Percentiles rank a stretch among this genome's conserved stretches.
Evolutionary conservation across 352 stramenopile species (phyloP).

Genomic region (Phytophthora cajani): DNA sequence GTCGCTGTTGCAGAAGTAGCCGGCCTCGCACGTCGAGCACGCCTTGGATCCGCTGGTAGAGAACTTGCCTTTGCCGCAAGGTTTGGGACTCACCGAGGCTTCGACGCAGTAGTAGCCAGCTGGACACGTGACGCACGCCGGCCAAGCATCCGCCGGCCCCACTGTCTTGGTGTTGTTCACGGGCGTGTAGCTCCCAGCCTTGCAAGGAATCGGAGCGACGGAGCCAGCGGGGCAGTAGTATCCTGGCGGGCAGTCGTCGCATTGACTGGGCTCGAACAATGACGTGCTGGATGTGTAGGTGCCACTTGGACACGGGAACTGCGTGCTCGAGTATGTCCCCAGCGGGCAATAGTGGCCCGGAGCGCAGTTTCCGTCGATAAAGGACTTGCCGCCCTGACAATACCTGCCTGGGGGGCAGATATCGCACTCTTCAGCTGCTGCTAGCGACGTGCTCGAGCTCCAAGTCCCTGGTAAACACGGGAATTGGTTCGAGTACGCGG

Average conservation of each 20-base stretch:
- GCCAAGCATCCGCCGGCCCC: slow-evolving; percentile 61
- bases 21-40: slow-evolving; percentile 68
- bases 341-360: slow-evolving; percentile 91
- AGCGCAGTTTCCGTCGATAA: slow-evolving; percentile 74
- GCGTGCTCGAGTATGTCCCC: slow-evolving; percentile 62
- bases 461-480: slow-evolving; percentile 89
- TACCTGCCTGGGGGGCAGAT: slow-evolving; percentile 87
- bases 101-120: slow-evolving; percentile 86
- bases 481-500: slow-evolving; percentile 68
- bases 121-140: slow-evolving; percentile 76
- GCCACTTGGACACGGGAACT: slow-evolving; percentile 86
- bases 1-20: slow-evolving; percentile 81
- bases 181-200: slow-evolving; percentile 76
- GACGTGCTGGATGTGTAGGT: slow-evolving; percentile 81
- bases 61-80: slow-evolving; percentile 79
- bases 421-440: slow-evolving; percentile 71
- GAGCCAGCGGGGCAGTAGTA: slow-evolving; percentile 80
- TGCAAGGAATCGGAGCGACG: slow-evolving; percentile 66
- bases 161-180: slow-evolving; percentile 77
- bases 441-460: slow-evolving; percentile 77
- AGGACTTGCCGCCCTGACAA: slow-evolving; percentile 82
- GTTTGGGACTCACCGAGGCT: slow-evolving; percentile 55
- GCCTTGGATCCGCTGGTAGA: slow-evolving; percentile 59
- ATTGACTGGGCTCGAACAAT: slow-evolving; percentile 79
- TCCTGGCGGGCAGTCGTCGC: slow-evolving; percentile 78